Conservation (phyloP, 2,329 filamentous ascomycete genomes). For the Rhynchosporium agropyri region DNA sequence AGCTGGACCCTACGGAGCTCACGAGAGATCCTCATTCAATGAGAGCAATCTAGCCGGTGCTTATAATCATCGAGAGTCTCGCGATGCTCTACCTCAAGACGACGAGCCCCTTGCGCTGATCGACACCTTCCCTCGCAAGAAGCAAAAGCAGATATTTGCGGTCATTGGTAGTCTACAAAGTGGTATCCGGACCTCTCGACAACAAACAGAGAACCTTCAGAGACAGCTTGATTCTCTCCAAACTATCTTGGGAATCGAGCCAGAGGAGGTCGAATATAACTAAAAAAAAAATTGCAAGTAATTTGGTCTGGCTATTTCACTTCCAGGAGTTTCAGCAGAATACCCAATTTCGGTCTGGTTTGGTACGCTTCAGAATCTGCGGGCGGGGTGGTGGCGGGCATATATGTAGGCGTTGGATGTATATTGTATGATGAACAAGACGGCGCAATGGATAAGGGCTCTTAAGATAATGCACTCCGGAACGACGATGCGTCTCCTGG, state of each 20-base stretch:
- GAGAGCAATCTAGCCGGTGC: not conserved
- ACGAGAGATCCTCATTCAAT: not conserved
- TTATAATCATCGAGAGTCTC: not conserved
- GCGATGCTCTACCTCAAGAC: not conserved
- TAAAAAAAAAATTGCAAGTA: not conserved
- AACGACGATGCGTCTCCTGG: not conserved
- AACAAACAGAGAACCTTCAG: constrained; percentile 36
- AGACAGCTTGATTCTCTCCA: constrained; percentile 34
- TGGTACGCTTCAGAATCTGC: not conserved
- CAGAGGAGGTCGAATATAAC: constrained; percentile 26
- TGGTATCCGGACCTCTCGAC: constrained; percentile 30
- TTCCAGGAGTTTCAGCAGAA: constrained; percentile 3
- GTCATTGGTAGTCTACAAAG: constrained; percentile 37
- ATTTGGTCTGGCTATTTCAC: not conserved
- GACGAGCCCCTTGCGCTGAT: constrained; percentile 25
- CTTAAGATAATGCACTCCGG: not conserved
- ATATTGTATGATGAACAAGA: not conserved
- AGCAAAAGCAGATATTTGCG: constrained; percentile 34
- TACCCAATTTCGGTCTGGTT: constrained; percentile 5
- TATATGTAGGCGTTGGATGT: constrained; percentile 8
- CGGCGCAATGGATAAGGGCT: not conserved
- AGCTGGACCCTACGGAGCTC: constrained; percentile 1
- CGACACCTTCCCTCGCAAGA: constrained; percentile 35
- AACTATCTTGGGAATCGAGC: constrained; percentile 29
- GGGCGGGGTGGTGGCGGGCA: not conserved